Evolutionary conservation across 257 asterid genomes (phyloP).

Genomic region (Henckelia pumila): DNA sequence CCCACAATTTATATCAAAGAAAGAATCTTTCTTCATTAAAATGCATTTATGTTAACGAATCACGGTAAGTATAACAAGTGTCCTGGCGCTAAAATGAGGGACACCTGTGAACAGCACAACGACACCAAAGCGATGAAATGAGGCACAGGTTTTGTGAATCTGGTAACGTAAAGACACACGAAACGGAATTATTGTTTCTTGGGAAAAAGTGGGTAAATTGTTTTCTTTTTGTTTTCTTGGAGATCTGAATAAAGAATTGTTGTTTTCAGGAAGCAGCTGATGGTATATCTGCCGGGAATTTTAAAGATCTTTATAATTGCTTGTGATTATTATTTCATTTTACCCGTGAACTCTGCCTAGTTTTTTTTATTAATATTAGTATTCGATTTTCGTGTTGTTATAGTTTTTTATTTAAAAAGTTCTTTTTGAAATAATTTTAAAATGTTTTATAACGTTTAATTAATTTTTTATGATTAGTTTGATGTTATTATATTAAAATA

Average conservation of each 20-base stretch:
- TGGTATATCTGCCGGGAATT: not conserved
- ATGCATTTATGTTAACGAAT: not conserved
- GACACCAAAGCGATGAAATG: not conserved
- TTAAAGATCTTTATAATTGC: not conserved
- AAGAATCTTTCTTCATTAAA: not conserved
- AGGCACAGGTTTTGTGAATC: not conserved
- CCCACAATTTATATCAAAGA: constrained; percentile 6
- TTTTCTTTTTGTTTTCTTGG: not conserved
- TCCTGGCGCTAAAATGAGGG: not conserved
- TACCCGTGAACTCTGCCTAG: too few species aligned
- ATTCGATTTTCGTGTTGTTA: too few species aligned
- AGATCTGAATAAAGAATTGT: not conserved
- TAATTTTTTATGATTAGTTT: too few species aligned
- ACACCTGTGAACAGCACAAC: not conserved
- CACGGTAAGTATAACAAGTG: not conserved
- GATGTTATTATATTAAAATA: too few species aligned
- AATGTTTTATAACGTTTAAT: too few species aligned
- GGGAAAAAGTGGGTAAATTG: not conserved
- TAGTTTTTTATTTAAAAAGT: too few species aligned
- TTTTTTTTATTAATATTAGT: too few species aligned
- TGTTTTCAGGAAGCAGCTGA: not conserved
- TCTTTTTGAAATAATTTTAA: too few species aligned
- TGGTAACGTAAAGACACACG: not conserved
- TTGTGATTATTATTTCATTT: not conserved
- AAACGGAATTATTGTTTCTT: too few species aligned